Evolutionary conservation across 257 asterid species (phyloP), one percentile per base, ranked within the genome.

Genomic region (Nicotiana paniculata): DNA sequence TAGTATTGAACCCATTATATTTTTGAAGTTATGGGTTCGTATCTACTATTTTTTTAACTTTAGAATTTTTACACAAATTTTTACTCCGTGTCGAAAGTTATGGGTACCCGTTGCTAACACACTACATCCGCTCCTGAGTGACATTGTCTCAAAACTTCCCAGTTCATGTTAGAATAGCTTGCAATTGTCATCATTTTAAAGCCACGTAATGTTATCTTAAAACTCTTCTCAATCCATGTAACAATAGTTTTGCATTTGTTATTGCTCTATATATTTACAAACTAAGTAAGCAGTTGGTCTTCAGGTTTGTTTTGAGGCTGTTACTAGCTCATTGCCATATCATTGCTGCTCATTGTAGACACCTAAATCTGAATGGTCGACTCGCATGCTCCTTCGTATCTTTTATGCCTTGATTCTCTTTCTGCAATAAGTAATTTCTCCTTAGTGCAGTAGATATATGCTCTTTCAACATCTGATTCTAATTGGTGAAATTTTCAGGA

Each of bases 401-500:
- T 48, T 35, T 21, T 48, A 12, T 6, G 46, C 9, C 9, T 74
- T 24, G 9, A 26, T 15, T 51, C 26, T 17, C 13, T 28, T 61
- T 74, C 64, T 51, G 17, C 28, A 28, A 75, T 28, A 18, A 75
- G 17, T 8, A 53, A 75, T 51, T 28, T 53, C 3, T 53, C 16
- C 17, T 51, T 75, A 26, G 46, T 51, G 30, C 80, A 15, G 5
- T 51, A 74, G 62, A 33, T 48, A 46, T 48, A 6, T 28, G 17
- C 16, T 16, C 54, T 51, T 51, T 53, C 64, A 51, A 48, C 3
- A 51, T 75, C 64, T 75, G 28, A 53, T 75, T 75, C 46, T 28
- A 4, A 32, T 26, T 81, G 67, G 55, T 30, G 28, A 33, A 2
- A n/a, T 1, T 24, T 67, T 51, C 79, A 94, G 98, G 98, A 83